A percentile compares a stretch with the other conserved stretches of the same genome.
These are phyloP conservation scores for Psilocybe cubensis DNA, from an alignment of 768 basidiomycete genomes.

Conservation along the genomic window DNA sequence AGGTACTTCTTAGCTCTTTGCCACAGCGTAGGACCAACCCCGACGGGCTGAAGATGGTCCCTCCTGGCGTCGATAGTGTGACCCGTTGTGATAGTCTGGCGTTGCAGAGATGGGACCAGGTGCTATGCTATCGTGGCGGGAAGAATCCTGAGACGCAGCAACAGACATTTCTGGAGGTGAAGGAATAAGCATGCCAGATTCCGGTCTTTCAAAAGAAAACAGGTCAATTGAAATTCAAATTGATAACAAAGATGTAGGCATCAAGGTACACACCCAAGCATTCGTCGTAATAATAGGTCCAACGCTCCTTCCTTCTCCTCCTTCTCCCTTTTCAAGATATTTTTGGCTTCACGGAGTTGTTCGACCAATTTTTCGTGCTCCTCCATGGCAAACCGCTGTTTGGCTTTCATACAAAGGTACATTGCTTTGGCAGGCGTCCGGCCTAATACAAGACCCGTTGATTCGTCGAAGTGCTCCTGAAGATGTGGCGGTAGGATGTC, in stretches of 20 bases:
- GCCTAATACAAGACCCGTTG: conserved; percentile 67
- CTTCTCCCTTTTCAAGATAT: conserved; percentile 55
- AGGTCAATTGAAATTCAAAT: neutral
- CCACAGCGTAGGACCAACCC: too few relatives aligned
- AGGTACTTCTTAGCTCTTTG: too few relatives aligned
- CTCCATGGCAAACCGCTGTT: conserved; percentile 67
- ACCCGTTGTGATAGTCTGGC: too few relatives aligned
- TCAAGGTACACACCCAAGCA: conserved; percentile 30
- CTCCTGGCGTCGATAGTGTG: too few relatives aligned
- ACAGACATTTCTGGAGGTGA: neutral
- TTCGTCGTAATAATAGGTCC: conserved; percentile 42
- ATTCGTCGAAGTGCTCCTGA: conserved; percentile 49
- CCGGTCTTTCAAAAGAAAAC: neutral
- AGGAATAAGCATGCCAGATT: neutral
- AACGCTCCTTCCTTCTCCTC: conserved; percentile 65
- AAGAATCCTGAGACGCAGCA: too few relatives aligned
- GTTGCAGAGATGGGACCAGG: too few relatives aligned
- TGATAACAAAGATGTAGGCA: neutral
- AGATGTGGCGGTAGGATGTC: conserved; percentile 63
- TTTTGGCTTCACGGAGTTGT: conserved; percentile 60
- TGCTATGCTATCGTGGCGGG: too few relatives aligned
- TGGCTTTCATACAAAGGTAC: conserved; percentile 79
- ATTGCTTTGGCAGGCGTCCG: conserved; percentile 71
- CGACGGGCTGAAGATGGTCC: too few relatives aligned
- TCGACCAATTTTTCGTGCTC: conserved; percentile 68